These are phyloP conservation scores for Fusarium globosum DNA, from an alignment of 2,329 filamentous ascomycete species.

Conservation along the genomic window DNA sequence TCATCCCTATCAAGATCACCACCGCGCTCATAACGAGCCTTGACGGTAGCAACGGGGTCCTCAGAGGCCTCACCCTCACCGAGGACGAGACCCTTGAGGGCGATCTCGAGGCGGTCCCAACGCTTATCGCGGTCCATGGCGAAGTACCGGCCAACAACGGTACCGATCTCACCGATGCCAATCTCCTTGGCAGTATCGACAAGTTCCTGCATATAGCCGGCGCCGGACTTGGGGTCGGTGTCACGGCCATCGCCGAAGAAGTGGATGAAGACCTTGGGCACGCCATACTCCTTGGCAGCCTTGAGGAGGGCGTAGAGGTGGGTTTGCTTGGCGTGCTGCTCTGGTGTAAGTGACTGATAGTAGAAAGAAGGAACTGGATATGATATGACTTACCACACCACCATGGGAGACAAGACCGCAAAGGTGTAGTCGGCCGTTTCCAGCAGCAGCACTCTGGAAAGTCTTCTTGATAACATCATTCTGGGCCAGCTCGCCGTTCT, in stretches of 20 bases:
- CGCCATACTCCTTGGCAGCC: conserved; percentile 86
- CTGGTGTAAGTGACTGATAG: conserved; percentile 20
- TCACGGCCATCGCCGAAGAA: conserved; percentile 99
- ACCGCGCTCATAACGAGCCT: conserved; percentile 85
- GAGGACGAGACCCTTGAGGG: conserved; percentile 84
- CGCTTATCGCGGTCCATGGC: conserved; percentile 99
- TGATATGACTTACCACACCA: conserved; percentile 73
- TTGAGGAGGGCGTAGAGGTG: conserved; percentile 89
- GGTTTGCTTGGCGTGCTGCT: conserved; percentile 90
- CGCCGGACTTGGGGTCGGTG: conserved; percentile 95
- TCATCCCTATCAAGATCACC: conserved; percentile 82
- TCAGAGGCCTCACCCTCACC: conserved; percentile 88
- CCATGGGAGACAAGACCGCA: conserved; percentile 94
- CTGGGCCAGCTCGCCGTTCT: conserved; percentile 82
- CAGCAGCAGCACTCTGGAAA: conserved; percentile 83
- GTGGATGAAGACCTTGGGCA: conserved; percentile 96
- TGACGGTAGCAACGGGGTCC: conserved; percentile 87
- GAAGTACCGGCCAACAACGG: conserved; percentile 95
- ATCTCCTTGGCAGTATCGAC: conserved; percentile 84
- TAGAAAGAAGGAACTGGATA: background rate
- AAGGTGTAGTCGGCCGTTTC: conserved; percentile 92
- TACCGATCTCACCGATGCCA: conserved; percentile 87
- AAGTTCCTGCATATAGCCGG: conserved; percentile 87
- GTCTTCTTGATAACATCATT: conserved; percentile 81
- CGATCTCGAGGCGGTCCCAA: conserved; percentile 94